Percentiles rank a stretch among this genome's conserved stretches.
These are phyloP conservation scores for Capsicum chinense DNA, from an alignment of 257 asterid species.

Conservation along the genomic window DNA sequence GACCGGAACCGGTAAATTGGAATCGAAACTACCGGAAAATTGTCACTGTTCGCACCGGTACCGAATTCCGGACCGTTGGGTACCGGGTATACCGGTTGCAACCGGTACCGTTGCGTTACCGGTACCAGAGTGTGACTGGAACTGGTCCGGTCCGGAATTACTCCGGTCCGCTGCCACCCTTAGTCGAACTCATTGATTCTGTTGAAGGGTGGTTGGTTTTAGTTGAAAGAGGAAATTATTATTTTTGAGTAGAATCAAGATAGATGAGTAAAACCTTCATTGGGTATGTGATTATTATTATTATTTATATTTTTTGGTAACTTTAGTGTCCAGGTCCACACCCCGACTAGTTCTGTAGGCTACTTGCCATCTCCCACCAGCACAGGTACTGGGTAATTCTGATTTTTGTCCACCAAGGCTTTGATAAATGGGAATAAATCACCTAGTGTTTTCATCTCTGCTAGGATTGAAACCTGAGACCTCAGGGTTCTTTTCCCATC, in stretches of 20 bases:
- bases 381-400: not conserved
- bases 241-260: too few species aligned
- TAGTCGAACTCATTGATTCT: not conserved
- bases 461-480: not conserved
- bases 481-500: too few species aligned
- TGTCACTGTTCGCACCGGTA: too few species aligned
- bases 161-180: too few species aligned
- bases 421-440: not conserved
- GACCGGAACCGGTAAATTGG: too few species aligned
- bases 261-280: not conserved
- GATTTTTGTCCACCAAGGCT: not conserved
- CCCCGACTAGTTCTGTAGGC: not conserved
- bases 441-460: not conserved
- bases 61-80: too few species aligned
- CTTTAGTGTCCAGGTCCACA: not conserved
- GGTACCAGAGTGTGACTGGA: too few species aligned
- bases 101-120: too few species aligned
- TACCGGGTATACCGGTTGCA: too few species aligned
- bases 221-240: not conserved
- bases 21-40: too few species aligned
- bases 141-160: too few species aligned
- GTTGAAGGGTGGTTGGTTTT: not conserved
- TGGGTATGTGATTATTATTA: not conserved
- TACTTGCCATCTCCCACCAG: not conserved
- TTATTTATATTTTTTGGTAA: too few species aligned